Percentiles rank a stretch among this genome's conserved stretches.
Evolutionary conservation across 2,329 filamentous ascomycete genomes (phyloP).

Genomic region (Cordyceps pruinosa): DNA sequence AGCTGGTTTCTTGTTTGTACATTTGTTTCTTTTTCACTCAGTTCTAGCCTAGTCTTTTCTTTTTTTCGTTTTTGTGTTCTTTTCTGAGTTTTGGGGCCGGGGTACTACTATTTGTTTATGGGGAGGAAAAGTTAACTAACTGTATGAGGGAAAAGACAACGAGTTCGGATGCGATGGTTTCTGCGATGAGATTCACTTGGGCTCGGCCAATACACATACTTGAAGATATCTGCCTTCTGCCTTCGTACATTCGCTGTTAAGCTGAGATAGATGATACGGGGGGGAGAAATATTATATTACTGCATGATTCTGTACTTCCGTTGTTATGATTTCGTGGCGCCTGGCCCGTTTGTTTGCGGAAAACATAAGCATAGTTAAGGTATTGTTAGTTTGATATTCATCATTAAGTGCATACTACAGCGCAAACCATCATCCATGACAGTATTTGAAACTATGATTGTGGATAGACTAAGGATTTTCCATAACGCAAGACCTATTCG

Average conservation of each 20-base stretch:
- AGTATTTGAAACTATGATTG: background rate
- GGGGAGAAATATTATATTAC: background rate
- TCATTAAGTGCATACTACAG: background rate
- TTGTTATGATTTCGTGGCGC: too few relatives aligned
- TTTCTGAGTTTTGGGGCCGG: background rate
- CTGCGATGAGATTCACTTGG: constrained; percentile 4
- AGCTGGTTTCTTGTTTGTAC: background rate
- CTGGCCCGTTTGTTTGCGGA: too few relatives aligned
- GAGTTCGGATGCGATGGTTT: constrained; percentile 1
- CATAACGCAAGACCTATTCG: background rate
- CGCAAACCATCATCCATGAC: background rate
- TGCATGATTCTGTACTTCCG: too few relatives aligned
- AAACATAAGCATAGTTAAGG: too few relatives aligned
- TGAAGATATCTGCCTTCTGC: background rate
- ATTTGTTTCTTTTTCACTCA: background rate
- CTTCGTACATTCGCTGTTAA: background rate
- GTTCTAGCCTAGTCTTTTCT: too few relatives aligned
- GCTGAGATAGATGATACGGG: background rate
- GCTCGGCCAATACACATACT: background rate
- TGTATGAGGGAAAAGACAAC: background rate
- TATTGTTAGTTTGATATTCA: background rate
- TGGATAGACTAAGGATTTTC: background rate
- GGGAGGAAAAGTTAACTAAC: background rate
- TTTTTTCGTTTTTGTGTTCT: background rate
- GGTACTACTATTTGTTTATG: background rate